phyloP scores from a whole-genome alignment of 192 early-diverging fungal species.

The Ramicandelaber brevisporus region DNA sequence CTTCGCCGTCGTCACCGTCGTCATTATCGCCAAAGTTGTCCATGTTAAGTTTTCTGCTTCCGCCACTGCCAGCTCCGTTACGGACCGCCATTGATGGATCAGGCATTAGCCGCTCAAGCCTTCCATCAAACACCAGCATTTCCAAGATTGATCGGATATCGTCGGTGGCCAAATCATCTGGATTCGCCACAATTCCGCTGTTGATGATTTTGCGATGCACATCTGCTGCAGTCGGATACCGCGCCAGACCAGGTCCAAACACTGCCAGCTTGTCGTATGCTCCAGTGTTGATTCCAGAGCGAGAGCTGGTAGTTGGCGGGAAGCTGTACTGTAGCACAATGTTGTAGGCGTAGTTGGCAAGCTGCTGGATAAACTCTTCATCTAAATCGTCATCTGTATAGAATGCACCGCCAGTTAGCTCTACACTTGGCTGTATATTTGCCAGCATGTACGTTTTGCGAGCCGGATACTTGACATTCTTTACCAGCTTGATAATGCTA shows the following conservation, averaged over 20 bases:
- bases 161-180: conserved; percentile 33
- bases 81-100: conserved; percentile 12
- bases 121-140: conserved; percentile 66
- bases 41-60: conserved; percentile 8
- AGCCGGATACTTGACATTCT: conserved; percentile 73
- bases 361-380: conserved; percentile 63
- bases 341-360: conserved; percentile 42
- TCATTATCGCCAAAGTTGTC: conserved; percentile 21
- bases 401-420: conserved; percentile 81
- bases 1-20: conserved; percentile 21
- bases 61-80: conserved; percentile 4
- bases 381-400: conserved; percentile 84
- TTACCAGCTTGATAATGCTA: conserved; percentile 59
- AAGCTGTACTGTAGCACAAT: conserved; percentile 30
- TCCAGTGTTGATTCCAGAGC: neutral
- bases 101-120: conserved; percentile 38
- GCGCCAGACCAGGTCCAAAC: conserved; percentile 30
- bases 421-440: conserved; percentile 52
- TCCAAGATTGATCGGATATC: conserved; percentile 62
- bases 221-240: conserved; percentile 40
- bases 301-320: conserved; percentile 2
- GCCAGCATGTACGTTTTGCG: conserved; percentile 78
- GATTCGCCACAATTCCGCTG: conserved; percentile 38
- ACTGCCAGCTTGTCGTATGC: conserved; percentile 19
- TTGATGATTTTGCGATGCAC: conserved; percentile 45